Evolutionary conservation across 495 filamentous ascomycete species (phyloP), one percentile per base, ranked within the genome.

Genomic region (Immersiella caudata): DNA sequence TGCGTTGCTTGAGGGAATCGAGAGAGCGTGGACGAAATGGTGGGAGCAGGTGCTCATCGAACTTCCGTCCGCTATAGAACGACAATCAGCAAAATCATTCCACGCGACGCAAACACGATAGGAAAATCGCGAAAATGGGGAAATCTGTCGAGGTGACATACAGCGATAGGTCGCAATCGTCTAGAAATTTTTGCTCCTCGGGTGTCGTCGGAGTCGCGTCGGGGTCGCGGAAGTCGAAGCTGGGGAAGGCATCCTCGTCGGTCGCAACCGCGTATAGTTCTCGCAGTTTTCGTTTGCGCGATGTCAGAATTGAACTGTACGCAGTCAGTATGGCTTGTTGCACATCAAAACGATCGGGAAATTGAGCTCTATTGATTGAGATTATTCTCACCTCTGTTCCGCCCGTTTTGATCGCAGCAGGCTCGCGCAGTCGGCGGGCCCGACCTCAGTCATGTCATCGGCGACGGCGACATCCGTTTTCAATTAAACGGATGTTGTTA

Each of bases 231-330:
- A 76, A 76, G 72, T 79, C 80, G 70, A 75, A 72, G 72, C 76
- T 76, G 57, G 79, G 78, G 68, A 82, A 76, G 71, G 68, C 76
- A 75, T 81, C 75, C 59, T 78, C 69, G 73, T 79, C 81, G 69
- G 83, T 78, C 72, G 85, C 82, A 77, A 87, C 82, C 65, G 84
- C 80, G 81, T 89, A 94, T 71, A 96, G 85, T 81, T 93, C 90
- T 72, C 87, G 88, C 74, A 96, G 82, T 80, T 94, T 94, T 77
- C 90, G 88, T 84, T 93, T 92, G 74, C 91, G 90, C 81, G 89
- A 90, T 80, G 78, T 80, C 82, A 88, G 84, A 85, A 89, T 89
- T 83, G 84, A 86, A 84, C 91, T 94, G 76, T 64, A 76, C 80
- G 65, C 22, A 54, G 74, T 82, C 66, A 84, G 75, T 66, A 79